Base-by-base conservation (phyloP, 495 filamentous ascomycete genomes). In the Tirmania nivea region DNA sequence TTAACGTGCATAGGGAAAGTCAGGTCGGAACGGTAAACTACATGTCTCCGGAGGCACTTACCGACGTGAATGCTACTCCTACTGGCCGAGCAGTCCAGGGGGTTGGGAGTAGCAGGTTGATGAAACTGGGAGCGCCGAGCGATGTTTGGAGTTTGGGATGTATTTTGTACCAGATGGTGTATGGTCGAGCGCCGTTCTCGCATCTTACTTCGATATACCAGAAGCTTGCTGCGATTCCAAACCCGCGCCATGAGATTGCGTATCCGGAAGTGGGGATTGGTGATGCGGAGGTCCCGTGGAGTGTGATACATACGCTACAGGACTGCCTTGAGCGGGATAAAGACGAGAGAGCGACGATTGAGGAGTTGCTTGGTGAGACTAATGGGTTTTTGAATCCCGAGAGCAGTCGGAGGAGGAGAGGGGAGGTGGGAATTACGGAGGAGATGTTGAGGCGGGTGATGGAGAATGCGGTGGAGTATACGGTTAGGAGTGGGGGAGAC, bases 21-120 rank as follows among this genome's bases (percentile, higher is more conserved):
- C 86, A 94, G 66, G 78, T 95, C 55, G 90, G 90, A 25, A 97
- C 90, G 1, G 86, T 92, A 1, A 97, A 94, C 65, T 97, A 96
- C 72, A 96, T 97, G 92, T 88, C 85, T 2, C 90, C 90, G 0
- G 90, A 97, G 66, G 83, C 83, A 19, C 71, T 96, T 59, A 76
- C 89, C 56, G 92, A 97, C 66, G 86, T 79, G 3, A 94, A 92
- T 59, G 78, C 69, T 12, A 59, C 59, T 20, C 51, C 61, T 17
- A 59, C 61, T 6, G 62, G 62, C 17, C 58, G 53, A 17, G 57
- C 61, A 6, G 59, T 64, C 58, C 54, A 58, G 31, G 56, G 55
- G 1, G 52, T 59, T n/a, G 62, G 62, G 34, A 53, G 54, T 7
- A 51, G 54, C 53, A 69, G 88, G 58, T 68, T 94, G 54, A 90